These are phyloP conservation scores for Blastomyces silverae DNA, from an alignment of 2,329 filamentous ascomycete species.

Conservation along the genomic window DNA sequence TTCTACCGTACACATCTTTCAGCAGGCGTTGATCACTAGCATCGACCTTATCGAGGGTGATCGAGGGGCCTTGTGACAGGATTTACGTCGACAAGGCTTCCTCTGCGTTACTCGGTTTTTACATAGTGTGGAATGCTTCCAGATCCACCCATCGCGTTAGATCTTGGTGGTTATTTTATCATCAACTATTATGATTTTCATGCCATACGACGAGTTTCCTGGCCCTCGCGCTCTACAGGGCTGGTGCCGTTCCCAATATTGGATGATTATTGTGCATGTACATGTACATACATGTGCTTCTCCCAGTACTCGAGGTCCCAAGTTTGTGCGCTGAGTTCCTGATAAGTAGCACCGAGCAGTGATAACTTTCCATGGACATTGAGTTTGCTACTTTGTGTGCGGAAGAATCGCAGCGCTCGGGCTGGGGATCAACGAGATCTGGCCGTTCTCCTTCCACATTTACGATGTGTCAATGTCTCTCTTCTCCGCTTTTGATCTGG, in stretches of 20 bases:
- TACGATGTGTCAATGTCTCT: conserved; percentile 1
- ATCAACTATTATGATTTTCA: background rate
- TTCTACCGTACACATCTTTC: background rate
- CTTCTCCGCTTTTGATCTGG: background rate
- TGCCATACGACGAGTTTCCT: background rate
- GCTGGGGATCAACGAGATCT: background rate
- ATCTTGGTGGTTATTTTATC: background rate
- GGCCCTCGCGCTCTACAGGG: background rate
- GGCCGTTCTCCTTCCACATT: background rate
- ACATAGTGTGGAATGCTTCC: background rate
- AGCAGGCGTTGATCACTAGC: background rate
- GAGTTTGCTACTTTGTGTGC: background rate
- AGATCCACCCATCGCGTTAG: background rate
- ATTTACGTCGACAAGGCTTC: background rate
- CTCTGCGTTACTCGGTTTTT: background rate
- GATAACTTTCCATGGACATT: background rate
- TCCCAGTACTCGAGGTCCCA: background rate
- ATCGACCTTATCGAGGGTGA: background rate
- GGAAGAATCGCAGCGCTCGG: background rate
- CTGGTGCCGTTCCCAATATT: background rate
- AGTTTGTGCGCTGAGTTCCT: background rate
- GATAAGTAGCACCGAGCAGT: conserved; percentile 1
- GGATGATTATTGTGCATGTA: too few relatives aligned
- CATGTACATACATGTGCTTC: background rate
- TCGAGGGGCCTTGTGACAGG: conserved; percentile 2